Conservation (phyloP, 306 rosid genomes). For the Acacia acuminata region DNA sequence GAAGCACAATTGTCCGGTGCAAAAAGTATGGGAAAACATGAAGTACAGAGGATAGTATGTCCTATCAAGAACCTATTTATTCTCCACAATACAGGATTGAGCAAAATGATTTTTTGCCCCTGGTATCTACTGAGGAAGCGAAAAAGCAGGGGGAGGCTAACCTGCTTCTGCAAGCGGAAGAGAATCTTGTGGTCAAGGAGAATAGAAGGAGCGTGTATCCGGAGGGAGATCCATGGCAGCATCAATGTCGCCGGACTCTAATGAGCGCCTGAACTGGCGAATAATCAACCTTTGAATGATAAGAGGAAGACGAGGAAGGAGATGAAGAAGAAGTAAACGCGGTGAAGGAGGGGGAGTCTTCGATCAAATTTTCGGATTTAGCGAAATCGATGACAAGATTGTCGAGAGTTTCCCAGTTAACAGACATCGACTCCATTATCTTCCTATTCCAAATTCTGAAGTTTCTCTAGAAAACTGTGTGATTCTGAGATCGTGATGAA, state of each 20-base stretch:
- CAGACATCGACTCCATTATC: conserved; percentile 74
- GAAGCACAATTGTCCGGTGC: neutral
- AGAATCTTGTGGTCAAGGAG: conserved; percentile 86
- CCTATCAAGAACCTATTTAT: neutral
- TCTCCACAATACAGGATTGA: neutral
- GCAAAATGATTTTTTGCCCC: neutral
- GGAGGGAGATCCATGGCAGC: conserved; percentile 72
- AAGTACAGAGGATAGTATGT: neutral
- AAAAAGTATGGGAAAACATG: neutral
- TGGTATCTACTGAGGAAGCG: neutral
- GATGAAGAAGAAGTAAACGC: conserved; percentile 54
- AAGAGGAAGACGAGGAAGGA: conserved; percentile 74
- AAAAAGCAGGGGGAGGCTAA: conserved; percentile 25
- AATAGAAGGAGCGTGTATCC: conserved; percentile 76
- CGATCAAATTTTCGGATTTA: conserved; percentile 87
- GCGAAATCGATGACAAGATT: conserved; percentile 82
- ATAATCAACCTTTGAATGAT: conserved; percentile 77
- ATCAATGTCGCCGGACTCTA: conserved; percentile 77
- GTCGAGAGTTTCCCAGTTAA: conserved; percentile 96
- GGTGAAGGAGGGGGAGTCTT: conserved; percentile 41
- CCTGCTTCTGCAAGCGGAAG: conserved; percentile 97
- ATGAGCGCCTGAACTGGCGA: conserved; percentile 77
- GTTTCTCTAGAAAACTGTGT: conserved; percentile 29
- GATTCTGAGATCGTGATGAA: neutral
- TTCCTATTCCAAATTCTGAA: neutral